phyloP scores from a whole-genome alignment of 1,284 basidiomycete species.

The Ustilago crameri region DNA sequence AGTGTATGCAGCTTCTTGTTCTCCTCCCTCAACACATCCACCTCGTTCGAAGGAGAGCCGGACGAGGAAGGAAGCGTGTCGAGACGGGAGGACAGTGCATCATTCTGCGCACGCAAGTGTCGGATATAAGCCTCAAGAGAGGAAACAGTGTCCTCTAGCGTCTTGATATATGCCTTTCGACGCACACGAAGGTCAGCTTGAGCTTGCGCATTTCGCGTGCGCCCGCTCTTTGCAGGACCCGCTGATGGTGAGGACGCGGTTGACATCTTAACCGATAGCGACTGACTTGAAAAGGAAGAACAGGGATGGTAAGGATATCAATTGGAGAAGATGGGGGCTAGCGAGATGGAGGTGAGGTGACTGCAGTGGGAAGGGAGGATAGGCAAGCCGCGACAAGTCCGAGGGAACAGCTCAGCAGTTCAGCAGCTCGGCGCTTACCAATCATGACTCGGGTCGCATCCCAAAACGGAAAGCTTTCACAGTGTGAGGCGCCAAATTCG shows the following conservation, averaged over 20 bases:
- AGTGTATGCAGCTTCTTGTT: conserved; percentile 15
- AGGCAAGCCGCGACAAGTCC: no score
- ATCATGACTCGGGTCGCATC: no score
- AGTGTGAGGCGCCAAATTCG: no score
- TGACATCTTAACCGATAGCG: not conserved
- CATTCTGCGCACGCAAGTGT: conserved; percentile 16
- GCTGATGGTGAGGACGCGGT: conserved; percentile 1
- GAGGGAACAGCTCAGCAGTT: no score
- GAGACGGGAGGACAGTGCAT: not conserved
- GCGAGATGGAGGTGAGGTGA: no score
- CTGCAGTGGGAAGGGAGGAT: no score
- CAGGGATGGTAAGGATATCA: conserved; percentile 1
- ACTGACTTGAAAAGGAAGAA: not conserved
- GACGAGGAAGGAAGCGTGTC: not conserved
- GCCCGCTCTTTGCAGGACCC: conserved; percentile 1
- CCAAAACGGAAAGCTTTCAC: no score
- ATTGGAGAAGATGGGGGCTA: no score
- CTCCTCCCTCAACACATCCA: conserved; percentile 10
- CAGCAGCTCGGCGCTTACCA: no score
- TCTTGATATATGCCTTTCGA: conserved; percentile 42
- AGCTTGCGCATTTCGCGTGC: conserved; percentile 44
- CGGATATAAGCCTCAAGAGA: conserved; percentile 29
- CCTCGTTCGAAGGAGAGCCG: not conserved
- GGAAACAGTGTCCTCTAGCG: conserved; percentile 39
- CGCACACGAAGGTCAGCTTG: conserved; percentile 37